Conservation (phyloP, 768 basidiomycete species). For the Chlorophyllum brunneum region DNA sequence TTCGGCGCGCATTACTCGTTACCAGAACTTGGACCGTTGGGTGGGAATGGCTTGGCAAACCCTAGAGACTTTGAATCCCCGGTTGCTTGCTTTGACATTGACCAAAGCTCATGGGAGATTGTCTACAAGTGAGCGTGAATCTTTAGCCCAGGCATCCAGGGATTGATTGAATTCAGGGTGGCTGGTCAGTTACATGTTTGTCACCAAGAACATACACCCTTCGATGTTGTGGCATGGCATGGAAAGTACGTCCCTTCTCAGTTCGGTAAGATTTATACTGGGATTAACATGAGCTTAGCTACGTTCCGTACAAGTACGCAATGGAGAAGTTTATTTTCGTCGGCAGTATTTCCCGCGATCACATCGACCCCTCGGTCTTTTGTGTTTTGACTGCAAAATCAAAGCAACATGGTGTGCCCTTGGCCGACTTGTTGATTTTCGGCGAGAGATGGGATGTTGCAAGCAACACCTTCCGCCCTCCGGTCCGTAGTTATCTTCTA, state of each 20-base stretch:
- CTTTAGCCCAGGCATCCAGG: not conserved
- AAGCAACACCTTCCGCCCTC: constrained; percentile 53
- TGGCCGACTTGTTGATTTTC: constrained; percentile 65
- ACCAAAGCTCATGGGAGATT: constrained; percentile 56
- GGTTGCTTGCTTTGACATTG: constrained; percentile 62
- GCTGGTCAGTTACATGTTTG: constrained; percentile 51
- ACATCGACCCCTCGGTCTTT: constrained; percentile 68
- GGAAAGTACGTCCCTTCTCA: constrained; percentile 45
- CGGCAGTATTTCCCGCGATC: constrained; percentile 63
- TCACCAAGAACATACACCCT: constrained; percentile 60
- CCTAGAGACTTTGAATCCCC: constrained; percentile 62
- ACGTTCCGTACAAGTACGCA: constrained; percentile 65
- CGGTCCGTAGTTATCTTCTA: constrained; percentile 29
- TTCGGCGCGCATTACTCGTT: constrained; percentile 61
- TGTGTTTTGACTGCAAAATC: constrained; percentile 66
- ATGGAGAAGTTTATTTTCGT: constrained; percentile 61
- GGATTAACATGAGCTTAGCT: constrained; percentile 30
- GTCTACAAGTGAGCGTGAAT: constrained; percentile 40
- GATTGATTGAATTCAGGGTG: constrained; percentile 31
- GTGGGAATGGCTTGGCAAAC: constrained; percentile 64
- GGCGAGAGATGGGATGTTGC: constrained; percentile 65
- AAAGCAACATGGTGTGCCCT: constrained; percentile 51
- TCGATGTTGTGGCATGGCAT: constrained; percentile 71
- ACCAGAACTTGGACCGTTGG: constrained; percentile 64
- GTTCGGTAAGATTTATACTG: not conserved